A percentile compares a stretch with the other conserved stretches of the same genome.
Evolutionary conservation across 768 basidiomycete species (phyloP).

Genomic region (Tulasnella sp.): DNA sequence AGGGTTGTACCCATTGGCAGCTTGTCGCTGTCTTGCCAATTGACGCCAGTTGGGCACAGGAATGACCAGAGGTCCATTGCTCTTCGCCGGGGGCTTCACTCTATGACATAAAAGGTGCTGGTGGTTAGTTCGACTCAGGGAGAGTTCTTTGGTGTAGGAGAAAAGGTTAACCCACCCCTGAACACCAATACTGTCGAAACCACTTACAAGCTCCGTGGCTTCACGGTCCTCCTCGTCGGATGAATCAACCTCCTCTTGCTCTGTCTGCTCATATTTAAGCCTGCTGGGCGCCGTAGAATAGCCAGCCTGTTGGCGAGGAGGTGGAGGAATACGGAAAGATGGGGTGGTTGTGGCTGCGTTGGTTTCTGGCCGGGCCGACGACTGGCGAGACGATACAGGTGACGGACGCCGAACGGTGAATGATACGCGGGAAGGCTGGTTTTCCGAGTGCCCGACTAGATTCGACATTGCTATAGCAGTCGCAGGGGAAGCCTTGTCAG

Average conservation of each 20-base stretch:
- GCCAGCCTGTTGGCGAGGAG: slow-evolving; percentile 51
- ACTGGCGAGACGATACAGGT: slow-evolving; percentile 53
- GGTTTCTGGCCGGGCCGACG: slow-evolving; percentile 61
- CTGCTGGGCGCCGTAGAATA: slow-evolving; percentile 41
- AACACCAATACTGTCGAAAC: slow-evolving; percentile 66
- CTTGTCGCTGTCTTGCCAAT: slow-evolving; percentile 62
- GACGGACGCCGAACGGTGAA: slow-evolving; percentile 82
- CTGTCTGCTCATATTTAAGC: slow-evolving; percentile 34
- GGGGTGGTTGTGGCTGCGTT: slow-evolving; percentile 40
- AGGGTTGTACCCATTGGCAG: slow-evolving; percentile 58
- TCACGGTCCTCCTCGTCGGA: slow-evolving; percentile 45
- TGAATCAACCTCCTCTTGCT: slow-evolving; percentile 29
- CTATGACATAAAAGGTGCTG: slow-evolving; percentile 39
- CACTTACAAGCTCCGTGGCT: slow-evolving; percentile 66
- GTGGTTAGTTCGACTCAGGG: slow-evolving; percentile 53
- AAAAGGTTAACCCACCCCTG: slow-evolving; percentile 71
- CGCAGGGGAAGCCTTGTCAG: too few relatives aligned
- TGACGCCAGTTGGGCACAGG: slow-evolving; percentile 83
- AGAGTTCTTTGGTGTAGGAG: slow-evolving; percentile 36
- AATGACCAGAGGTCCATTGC: slow-evolving; percentile 71
- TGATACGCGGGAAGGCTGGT: slow-evolving; percentile 45
- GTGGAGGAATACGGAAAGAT: slow-evolving; percentile 53
- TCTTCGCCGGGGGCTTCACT: slow-evolving; percentile 35
- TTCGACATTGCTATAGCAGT: not conserved
- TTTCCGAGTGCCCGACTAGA: too few relatives aligned